Base-by-base conservation (phyloP, 495 filamentous ascomycete genomes). In the Hypoxylon crocopeplum region DNA sequence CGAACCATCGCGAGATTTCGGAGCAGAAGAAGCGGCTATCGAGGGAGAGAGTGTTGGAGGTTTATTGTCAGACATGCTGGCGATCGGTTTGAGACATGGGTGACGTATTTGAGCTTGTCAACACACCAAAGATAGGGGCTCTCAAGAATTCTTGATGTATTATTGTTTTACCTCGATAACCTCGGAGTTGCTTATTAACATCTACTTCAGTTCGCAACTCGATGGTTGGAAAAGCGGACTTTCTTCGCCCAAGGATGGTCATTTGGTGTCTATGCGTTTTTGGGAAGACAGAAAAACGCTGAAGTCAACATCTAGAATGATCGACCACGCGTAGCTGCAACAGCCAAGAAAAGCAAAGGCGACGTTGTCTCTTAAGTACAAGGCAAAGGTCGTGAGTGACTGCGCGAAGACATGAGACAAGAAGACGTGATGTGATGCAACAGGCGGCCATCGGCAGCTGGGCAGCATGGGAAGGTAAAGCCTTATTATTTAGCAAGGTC, bases 1-100 rank as follows among this genome's bases (percentile, higher is more conserved):
- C 3, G 91, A 93, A 13, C 82, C 86, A 40, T 86, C 76, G 20
- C 86, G 82, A 10, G 82, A 78, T 34, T 76, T 78, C 38, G 69
- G 57, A 42, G 73, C 63, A 42, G 63, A 62, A 41, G 64, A 60
- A 20, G 52, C 21, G 12, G 56, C 30, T 7, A 37, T 58, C 46
- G 67, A 55, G 11, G 64, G 46, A 46, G 71, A 64, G 37, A 69
- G 53, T 47, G 69, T 56, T 13, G 61, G 39, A 37, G 65, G 68
- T 12, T 68, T 70, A 47, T 68, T 66, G 40, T 52, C 68, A 50
- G 68, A 70, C 68, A 70, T 70, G 39, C 24, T 42, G 42, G 17
- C 29, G 22, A 45, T 36, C 32, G 19, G 29, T 36, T 42, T 56
- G 51, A 58, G 40, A 54, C 60, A 62, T 60, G 37, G 30, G 47